Evolutionary conservation across 2,329 filamentous ascomycete genomes (phyloP), one percentile per base, ranked within the genome.

Genomic region (Botrytis aclada): DNA sequence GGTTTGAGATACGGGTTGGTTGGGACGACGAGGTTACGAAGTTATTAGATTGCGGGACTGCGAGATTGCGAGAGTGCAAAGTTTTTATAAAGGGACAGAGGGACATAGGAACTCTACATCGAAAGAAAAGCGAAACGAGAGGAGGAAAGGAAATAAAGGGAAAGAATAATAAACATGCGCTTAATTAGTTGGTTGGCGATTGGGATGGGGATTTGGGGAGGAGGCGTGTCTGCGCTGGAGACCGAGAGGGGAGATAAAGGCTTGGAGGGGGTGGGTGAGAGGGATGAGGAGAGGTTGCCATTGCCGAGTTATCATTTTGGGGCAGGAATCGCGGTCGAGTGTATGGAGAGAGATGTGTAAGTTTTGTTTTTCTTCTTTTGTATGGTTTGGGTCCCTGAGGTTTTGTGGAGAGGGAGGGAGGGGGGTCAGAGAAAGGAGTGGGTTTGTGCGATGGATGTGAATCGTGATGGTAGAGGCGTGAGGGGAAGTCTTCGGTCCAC

Each of bases 341-440:
- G 92, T 84, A 88, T 94, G 85, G 92, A 92, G 79, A 86, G 92
- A 74, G 92, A 89, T 82, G 88, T 90, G 91, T 93, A 78, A 83
- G 89, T 85, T 32, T n/a, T 10, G n/a, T 62, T n/a, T 4, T 29
- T 37, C 32, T 66, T 69, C 39, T 65, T 69, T 47, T 34, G 37
- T 10, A 18, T 65, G 45, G 25, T 20, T 25, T n/a, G 22, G 32
- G 29, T 37, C 41, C 18, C 39, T 34, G 58, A 20, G 39, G 20
- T 60, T 25, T 43, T 43, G 41, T 14, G 16, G 41, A 43, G 41
- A 43, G 41, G 41, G 41, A 43, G 41, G 34, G 34, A 34, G 34
- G 34, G 6, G 39, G 71, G 25, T 63, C 39, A 37, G 72, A 29
- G 65, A 32, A 43, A 65, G 34, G 4, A 56, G 22, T 37, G 34